Percentiles rank a stretch among this genome's conserved stretches.
Evolutionary conservation across 352 stramenopile species (phyloP).

Genomic region (Phytophthora kernoviae): DNA sequence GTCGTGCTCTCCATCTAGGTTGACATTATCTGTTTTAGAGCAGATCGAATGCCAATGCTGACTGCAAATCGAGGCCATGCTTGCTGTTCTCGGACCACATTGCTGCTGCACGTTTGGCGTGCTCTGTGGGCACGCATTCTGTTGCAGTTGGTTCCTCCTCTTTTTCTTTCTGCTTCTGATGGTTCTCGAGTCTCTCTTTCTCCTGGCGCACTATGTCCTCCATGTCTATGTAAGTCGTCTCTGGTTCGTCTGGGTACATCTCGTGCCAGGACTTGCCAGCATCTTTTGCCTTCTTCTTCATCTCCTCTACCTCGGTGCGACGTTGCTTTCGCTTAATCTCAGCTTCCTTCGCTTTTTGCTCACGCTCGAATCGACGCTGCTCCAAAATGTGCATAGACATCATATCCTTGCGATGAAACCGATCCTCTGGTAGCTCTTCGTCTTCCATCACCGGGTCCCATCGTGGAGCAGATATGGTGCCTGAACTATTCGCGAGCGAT

Average conservation of each 20-base stretch:
- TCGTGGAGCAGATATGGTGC: slow-evolving; percentile 17
- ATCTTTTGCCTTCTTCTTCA: slow-evolving; percentile 50
- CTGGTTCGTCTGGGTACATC: slow-evolving; percentile 79
- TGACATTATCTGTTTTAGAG: slow-evolving; percentile 37
- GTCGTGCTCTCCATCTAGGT: slow-evolving; percentile 1
- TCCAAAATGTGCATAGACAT: slow-evolving; percentile 89
- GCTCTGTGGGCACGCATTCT: slow-evolving; percentile 43
- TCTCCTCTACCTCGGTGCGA: slow-evolving; percentile 58
- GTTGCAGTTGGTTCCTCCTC: slow-evolving; percentile 8
- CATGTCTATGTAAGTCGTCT: slow-evolving; percentile 82
- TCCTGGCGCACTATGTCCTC: slow-evolving; percentile 69
- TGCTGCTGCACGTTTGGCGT: slow-evolving; percentile 46
- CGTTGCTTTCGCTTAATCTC: slow-evolving; percentile 51
- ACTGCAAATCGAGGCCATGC: slow-evolving; percentile 46
- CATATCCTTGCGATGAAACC: slow-evolving; percentile 83
- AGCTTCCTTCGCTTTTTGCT: slow-evolving; percentile 64
- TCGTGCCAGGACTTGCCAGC: slow-evolving; percentile 77
- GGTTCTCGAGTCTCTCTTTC: slow-evolving; percentile 37
- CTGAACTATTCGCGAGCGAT: not conserved
- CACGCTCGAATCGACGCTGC: slow-evolving; percentile 60
- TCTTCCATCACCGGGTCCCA: slow-evolving; percentile 78
- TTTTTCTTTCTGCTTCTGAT: slow-evolving; percentile 28
- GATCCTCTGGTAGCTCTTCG: slow-evolving; percentile 79
- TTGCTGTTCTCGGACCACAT: slow-evolving; percentile 57
- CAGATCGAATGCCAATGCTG: slow-evolving; percentile 72